Base-by-base conservation (phyloP, 2,329 filamentous ascomycete genomes). In the Pestalotiopsis sp. region DNA sequence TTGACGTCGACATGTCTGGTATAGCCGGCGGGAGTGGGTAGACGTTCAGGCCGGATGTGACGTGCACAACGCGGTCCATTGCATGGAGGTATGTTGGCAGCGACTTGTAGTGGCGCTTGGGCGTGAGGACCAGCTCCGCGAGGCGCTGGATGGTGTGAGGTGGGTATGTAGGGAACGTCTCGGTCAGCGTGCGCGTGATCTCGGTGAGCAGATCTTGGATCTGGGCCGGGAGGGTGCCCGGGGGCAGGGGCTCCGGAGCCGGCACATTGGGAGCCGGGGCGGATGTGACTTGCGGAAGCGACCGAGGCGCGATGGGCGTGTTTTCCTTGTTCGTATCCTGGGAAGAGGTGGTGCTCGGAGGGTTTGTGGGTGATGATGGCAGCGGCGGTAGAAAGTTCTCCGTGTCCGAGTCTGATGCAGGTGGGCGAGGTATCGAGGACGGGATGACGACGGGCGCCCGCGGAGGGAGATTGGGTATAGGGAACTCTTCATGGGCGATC, bases 141-240 rank as follows among this genome's bases (percentile, higher is more conserved):
- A 99, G 87, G 52, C 96, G 92, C 81, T 99, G 96, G 70, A 98
- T 88, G 3, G 96, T 98, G 79, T 98, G 94, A 0, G 96, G 96
- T 1, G 96, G 95, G 74, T 92, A 88, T 3, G 85, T 83, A 25
- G 88, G 78, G 80, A 99, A 99, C 72, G 87, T 88, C 2, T 84
- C 85, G 64, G 81, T 84, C 52, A 97, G 84, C 17, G 91, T 90
- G 5, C 80, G 79, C 52, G 81, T 85, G 72, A 93, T 91, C 68
- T 88, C 88, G 69, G 80, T 78, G 61, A 93, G 81, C 76, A 93
- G 88, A 66, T 86, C 84, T 68, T 85, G 81, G 64, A 95, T 84
- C 71, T 91, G 90, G 7, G 85, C 84, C 2, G 92, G 92, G 14
- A 95, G 84, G 20, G 83, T 80, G 55, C 83, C 83, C 11, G 83